These are phyloP conservation scores for Xylaria multiplex DNA, from an alignment of 2,329 filamentous ascomycete genomes.

Conservation along the genomic window DNA sequence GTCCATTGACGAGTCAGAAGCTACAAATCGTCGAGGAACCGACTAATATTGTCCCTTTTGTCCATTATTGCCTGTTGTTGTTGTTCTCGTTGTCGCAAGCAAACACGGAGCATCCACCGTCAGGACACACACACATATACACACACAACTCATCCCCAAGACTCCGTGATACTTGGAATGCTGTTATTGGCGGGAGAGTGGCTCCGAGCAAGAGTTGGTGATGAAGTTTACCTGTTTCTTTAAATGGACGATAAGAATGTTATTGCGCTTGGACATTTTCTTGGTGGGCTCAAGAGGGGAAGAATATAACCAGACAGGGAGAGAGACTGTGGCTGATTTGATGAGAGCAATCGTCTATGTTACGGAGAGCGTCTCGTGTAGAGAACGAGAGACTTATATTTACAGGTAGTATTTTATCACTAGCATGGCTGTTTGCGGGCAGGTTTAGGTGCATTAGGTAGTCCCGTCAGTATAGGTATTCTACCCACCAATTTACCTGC, in stretches of 20 bases:
- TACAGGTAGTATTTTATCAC: not conserved
- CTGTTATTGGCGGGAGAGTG: conserved; percentile 24
- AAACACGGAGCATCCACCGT: conserved; percentile 22
- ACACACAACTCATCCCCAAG: conserved; percentile 16
- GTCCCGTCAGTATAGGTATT: too few relatives aligned
- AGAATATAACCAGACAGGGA: not conserved
- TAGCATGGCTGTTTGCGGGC: not conserved
- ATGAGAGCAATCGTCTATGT: not conserved
- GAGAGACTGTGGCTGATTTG: conserved; percentile 12
- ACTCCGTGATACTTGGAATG: conserved; percentile 30
- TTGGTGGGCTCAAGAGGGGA: not conserved
- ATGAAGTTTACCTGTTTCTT: not conserved
- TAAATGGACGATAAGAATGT: conserved; percentile 4
- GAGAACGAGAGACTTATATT: not conserved
- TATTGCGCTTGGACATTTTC: conserved; percentile 13
- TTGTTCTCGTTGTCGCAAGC: conserved; percentile 2
- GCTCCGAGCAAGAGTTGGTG: not conserved
- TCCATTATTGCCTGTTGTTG: conserved; percentile 7
- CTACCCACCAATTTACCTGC: too few relatives aligned
- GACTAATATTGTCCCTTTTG: conserved; percentile 9
- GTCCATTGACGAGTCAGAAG: conserved; percentile 34
- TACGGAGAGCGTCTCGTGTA: conserved; percentile 3
- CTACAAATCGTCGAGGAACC: conserved; percentile 20
- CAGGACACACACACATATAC: conserved; percentile 19
- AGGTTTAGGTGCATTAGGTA: not conserved